Evolutionary conservation across 2,329 filamentous ascomycete genomes (phyloP).

Genomic region (Alternaria hordeiaustralica): DNA sequence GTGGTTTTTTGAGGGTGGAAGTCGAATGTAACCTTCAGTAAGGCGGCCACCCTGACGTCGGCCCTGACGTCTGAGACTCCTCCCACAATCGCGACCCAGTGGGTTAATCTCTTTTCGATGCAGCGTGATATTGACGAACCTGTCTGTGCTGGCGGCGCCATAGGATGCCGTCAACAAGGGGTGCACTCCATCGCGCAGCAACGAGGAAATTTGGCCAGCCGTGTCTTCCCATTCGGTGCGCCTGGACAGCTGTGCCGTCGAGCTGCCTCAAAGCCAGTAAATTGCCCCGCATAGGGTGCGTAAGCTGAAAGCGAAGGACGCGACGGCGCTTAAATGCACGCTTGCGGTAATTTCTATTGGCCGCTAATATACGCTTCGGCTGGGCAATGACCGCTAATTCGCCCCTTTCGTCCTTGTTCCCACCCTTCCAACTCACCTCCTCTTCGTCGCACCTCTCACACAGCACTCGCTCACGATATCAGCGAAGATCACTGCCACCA

Average conservation of each 20-base stretch:
- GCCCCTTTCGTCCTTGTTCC: conserved; percentile 14
- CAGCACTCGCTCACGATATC: not conserved
- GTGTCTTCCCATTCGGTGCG: conserved; percentile 35
- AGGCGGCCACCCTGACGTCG: conserved; percentile 9
- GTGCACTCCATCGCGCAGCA: conserved; percentile 38
- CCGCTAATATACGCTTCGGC: conserved; percentile 20
- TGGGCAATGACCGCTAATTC: conserved; percentile 31
- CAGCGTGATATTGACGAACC: conserved; percentile 37
- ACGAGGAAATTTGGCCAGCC: conserved; percentile 25
- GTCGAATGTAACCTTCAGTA: not conserved
- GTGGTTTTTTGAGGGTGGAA: not conserved
- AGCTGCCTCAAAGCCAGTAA: conserved; percentile 22
- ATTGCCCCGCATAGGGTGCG: conserved; percentile 28
- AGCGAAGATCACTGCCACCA: conserved; percentile 16
- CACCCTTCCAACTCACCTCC: conserved; percentile 13
- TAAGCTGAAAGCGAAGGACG: conserved; percentile 15
- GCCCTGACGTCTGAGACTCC: conserved; percentile 7
- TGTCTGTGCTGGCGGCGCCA: conserved; percentile 37
- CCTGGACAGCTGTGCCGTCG: conserved; percentile 29
- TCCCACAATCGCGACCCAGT: conserved; percentile 8
- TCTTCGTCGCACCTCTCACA: conserved; percentile 1
- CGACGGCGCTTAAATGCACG: conserved; percentile 41
- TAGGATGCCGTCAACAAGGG: conserved; percentile 33
- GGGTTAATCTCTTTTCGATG: conserved; percentile 35
- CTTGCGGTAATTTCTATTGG: conserved; percentile 22